Conservation (phyloP, 1,284 basidiomycete genomes). For the Trichosporon sp. region DNA sequence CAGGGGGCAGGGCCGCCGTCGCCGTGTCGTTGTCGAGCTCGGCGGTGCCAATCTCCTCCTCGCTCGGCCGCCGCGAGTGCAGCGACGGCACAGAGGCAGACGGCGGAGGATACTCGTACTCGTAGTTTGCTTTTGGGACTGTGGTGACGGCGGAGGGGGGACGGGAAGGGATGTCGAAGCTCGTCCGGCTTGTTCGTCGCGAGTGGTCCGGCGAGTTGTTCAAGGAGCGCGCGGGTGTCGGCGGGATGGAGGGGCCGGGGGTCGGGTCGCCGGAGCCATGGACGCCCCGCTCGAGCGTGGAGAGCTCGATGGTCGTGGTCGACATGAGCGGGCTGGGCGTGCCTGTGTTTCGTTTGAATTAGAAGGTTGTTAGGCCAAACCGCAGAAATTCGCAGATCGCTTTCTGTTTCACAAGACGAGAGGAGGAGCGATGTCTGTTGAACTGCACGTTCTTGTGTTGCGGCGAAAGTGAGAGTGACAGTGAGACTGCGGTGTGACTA, state of each 20-base stretch:
- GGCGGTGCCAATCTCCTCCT: neutral
- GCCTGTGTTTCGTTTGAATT: neutral
- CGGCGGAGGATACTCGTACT: slow-evolving; percentile 4
- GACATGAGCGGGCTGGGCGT: neutral
- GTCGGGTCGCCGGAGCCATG: neutral
- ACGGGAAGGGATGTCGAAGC: neutral
- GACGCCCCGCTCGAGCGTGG: neutral
- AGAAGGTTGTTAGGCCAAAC: too few species aligned
- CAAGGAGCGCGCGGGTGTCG: slow-evolving; percentile 2
- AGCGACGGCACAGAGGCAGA: neutral
- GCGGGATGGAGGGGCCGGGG: slow-evolving; percentile 14
- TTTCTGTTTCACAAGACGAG: neutral
- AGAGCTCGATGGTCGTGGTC: slow-evolving; percentile 2
- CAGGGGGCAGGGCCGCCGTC: slow-evolving; percentile 41
- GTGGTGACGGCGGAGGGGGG: slow-evolving; percentile 3
- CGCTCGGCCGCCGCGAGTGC: neutral
- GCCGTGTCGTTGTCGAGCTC: neutral
- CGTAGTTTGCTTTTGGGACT: slow-evolving; percentile 9
- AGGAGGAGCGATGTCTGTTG: neutral
- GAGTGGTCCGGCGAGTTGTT: neutral
- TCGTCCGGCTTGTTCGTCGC: neutral
- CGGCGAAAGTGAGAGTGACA: neutral
- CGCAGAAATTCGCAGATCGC: too few species aligned
- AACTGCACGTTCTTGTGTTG: neutral
- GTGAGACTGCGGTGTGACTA: neutral